phyloP scores from a whole-genome alignment of 2,329 filamentous ascomycete species.

The Helotiales sp. region DNA sequence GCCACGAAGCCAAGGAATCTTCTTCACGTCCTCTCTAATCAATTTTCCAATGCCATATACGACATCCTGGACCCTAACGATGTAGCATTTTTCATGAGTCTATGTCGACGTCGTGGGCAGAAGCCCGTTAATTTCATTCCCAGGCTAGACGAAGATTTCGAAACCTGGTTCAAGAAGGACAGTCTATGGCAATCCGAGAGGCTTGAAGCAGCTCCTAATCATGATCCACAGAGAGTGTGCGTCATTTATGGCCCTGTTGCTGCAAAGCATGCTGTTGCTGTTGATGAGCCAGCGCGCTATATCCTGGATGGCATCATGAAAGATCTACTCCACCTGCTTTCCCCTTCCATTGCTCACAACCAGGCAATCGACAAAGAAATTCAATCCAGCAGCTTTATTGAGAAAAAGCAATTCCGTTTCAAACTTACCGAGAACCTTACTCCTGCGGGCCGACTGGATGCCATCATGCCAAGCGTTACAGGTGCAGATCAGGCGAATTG shows the following conservation, averaged over 20 bases:
- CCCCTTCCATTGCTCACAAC: too few species aligned
- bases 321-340: not conserved
- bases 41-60: too few species aligned
- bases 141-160: not conserved
- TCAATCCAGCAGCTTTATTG: conserved; percentile 72
- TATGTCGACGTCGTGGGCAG: not conserved
- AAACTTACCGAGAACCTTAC: conserved; percentile 68
- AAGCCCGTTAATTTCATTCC: not conserved
- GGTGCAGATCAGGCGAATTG: too few species aligned
- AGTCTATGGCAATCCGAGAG: not conserved
- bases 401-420: conserved; percentile 86
- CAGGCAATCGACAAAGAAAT: too few species aligned
- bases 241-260: not conserved
- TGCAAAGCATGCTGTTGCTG: not conserved
- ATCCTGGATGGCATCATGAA: not conserved
- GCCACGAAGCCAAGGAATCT: not conserved
- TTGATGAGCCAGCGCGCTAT: not conserved
- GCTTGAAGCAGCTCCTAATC: not conserved
- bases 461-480: too few species aligned
- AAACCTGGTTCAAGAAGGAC: not conserved
- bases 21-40: not conserved
- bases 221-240: not conserved
- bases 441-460: too few species aligned
- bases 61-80: not conserved
- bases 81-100: not conserved